Evolutionary conservation across 495 filamentous ascomycete species (phyloP).

Genomic region (Hypoxylon fragiforme): DNA sequence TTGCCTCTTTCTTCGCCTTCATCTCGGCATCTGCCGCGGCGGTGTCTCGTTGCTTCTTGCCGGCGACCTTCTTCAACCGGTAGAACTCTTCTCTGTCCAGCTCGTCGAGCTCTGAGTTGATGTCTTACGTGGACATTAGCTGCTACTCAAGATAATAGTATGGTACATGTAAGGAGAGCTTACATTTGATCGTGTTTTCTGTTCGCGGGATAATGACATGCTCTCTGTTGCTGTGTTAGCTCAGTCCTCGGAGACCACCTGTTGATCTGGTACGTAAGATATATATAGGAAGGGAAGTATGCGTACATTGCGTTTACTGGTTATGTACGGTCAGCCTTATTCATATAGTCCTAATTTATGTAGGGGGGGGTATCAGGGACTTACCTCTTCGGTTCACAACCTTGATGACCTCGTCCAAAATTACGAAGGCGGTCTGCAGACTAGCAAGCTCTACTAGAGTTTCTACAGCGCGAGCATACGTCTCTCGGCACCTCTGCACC

Average conservation of each 20-base stretch:
- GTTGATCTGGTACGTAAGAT: neutral
- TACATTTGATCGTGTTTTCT: conserved; percentile 97
- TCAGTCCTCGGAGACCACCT: neutral
- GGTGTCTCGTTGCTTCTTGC: conserved; percentile 86
- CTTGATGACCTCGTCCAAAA: conserved; percentile 98
- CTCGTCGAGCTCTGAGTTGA: conserved; percentile 98
- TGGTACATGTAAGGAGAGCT: too few relatives aligned
- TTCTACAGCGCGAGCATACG: conserved; percentile 96
- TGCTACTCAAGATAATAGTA: neutral
- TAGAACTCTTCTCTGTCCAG: conserved; percentile 98
- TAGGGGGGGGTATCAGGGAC: conserved; percentile 23
- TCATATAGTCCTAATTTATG: conserved; percentile 15
- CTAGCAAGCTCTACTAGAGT: conserved; percentile 95
- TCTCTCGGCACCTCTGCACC: conserved; percentile 91
- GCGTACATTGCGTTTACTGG: conserved; percentile 95
- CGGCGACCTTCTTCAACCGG: conserved; percentile 95
- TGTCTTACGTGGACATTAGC: conserved; percentile 58
- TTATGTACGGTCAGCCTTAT: conserved; percentile 37
- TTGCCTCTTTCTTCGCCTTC: conserved; percentile 58
- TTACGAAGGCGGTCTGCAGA: conserved; percentile 94
- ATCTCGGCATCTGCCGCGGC: conserved; percentile 76
- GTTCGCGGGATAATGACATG: conserved; percentile 98
- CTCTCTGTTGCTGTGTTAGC: conserved; percentile 56
- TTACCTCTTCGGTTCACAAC: conserved; percentile 92
- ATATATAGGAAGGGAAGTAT: conserved; percentile 41